phyloP scores from a whole-genome alignment of 768 basidiomycete species.

The Mycena rosella region DNA sequence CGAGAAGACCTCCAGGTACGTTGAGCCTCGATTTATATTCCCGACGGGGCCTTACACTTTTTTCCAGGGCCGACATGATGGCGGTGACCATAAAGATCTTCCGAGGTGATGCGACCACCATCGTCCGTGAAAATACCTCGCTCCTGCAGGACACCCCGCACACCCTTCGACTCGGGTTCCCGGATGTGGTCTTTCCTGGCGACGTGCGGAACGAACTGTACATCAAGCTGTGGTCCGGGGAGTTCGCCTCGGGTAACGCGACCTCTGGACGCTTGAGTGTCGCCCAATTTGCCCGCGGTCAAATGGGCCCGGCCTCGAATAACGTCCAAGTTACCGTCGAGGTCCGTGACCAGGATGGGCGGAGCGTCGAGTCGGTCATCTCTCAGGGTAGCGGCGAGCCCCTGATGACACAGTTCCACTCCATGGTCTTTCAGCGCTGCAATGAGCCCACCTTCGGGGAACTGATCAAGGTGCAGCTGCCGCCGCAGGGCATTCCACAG shows the following conservation, averaged over 20 bases:
- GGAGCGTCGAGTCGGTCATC: constrained; percentile 76
- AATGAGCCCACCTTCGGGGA: constrained; percentile 94
- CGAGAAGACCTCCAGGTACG: constrained; percentile 85
- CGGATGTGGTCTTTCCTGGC: constrained; percentile 95
- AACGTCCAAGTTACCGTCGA: constrained; percentile 95
- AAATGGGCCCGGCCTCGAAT: constrained; percentile 65
- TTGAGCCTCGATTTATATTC: constrained; percentile 9
- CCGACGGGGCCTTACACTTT: constrained; percentile 8
- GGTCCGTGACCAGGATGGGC: constrained; percentile 81
- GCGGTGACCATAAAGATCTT: constrained; percentile 90
- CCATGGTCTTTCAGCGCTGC: constrained; percentile 91
- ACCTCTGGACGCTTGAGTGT: constrained; percentile 69
- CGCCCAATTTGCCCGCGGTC: constrained; percentile 69
- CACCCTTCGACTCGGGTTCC: constrained; percentile 91
- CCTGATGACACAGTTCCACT: constrained; percentile 83
- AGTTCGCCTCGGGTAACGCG: constrained; percentile 73
- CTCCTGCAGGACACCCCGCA: constrained; percentile 85
- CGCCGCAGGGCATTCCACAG: constrained; percentile 72
- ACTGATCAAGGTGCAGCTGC: constrained; percentile 88
- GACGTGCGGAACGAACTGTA: constrained; percentile 95
- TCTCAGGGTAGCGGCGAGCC: constrained; percentile 91
- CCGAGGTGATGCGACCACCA: constrained; percentile 80
- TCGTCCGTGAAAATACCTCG: constrained; percentile 87
- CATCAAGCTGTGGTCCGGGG: constrained; percentile 95
- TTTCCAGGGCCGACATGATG: constrained; percentile 83